Base-by-base conservation (phyloP, 495 filamentous ascomycete genomes). In the Aspergillus cavernicola region DNA sequence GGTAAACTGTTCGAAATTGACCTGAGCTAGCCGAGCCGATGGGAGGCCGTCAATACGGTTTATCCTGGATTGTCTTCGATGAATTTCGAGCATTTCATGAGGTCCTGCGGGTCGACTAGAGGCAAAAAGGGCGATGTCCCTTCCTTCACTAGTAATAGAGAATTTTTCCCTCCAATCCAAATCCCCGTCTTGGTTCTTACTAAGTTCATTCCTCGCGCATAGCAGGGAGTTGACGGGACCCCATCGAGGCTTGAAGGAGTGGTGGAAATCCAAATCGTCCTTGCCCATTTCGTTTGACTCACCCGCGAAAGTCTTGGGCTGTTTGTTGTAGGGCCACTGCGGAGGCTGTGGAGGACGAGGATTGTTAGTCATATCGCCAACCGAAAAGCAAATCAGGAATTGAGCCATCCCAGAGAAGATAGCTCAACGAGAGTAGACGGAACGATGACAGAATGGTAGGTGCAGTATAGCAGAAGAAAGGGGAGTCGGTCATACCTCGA, bases 251-350 rank as follows among this genome's bases (percentile, higher is more conserved):
- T 88, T 88, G 74, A 87, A 77, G 51, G 78, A 80, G 48, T 78
- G 65, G 70, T 86, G 82, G 61, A 81, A 86, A 38, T 69, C 73
- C 64, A 73, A 67, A 38, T 90, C 86, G 23, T 67, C 66, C 26
- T 76, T 66, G 56, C 70, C 75, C 76, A 89, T 75, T 40, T 83
- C 68, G 58, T 68, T 72, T 31, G 79, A 70, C 59, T 85, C 79
- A 53, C 79, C 75, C 37, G 78, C 72, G 56, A 70, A 73, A 16
- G 80, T 80, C 65, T 90, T 89, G 32, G 85, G 74, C 60, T 80
- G 80, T 66, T 90, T 91, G 65, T 85, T 75, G 71, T 93, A 90
- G 33, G 90, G 90, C 82, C 85, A 95, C 92, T 97, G 82, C 62
- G n/a, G n/a, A n/a, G n/a, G n/a, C n/a, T n/a, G n/a, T n/a, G n/a